These are phyloP conservation scores for Rhynchospora breviuscula DNA, from an alignment of 176 grass and related monocot species.

Conservation along the genomic window DNA sequence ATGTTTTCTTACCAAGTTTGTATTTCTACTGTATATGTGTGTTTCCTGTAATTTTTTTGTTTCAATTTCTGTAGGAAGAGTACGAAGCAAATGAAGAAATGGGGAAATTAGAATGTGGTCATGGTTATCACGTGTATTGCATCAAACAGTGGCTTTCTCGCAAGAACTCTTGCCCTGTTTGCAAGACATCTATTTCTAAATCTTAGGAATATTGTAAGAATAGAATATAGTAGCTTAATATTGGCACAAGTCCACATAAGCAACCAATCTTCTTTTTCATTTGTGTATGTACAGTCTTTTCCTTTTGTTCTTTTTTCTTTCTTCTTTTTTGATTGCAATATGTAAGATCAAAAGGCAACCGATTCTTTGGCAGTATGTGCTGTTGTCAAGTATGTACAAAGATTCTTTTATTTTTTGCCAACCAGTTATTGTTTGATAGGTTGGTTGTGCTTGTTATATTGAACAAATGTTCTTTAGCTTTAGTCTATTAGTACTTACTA, in stretches of 20 bases:
- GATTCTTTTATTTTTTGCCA: slow-evolving; percentile 25
- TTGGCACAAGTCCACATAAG: slow-evolving; percentile 19
- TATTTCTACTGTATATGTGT: not conserved
- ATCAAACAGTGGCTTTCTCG: slow-evolving; percentile 90
- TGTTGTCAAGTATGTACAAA: slow-evolving; percentile 19
- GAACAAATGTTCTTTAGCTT: not conserved
- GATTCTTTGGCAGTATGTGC: slow-evolving; percentile 22
- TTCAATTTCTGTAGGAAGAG: slow-evolving; percentile 53
- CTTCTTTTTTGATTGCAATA: slow-evolving; percentile 2
- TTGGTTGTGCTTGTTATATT: not conserved
- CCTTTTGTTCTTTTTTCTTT: not conserved
- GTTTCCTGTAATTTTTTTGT: not conserved
- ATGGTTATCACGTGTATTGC: slow-evolving; percentile 79
- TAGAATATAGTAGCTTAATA: slow-evolving; percentile 18
- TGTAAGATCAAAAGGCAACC: slow-evolving; percentile 19
- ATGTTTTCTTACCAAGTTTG: not conserved
- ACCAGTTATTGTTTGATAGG: slow-evolving; percentile 11
- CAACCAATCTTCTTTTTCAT: not conserved
- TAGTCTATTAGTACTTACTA: not conserved
- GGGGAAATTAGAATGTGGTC: slow-evolving; percentile 70
- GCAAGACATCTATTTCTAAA: slow-evolving; percentile 60
- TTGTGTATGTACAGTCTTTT: slow-evolving; percentile 33
- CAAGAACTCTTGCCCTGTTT: slow-evolving; percentile 92
- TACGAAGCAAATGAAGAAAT: slow-evolving; percentile 55
- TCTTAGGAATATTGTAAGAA: slow-evolving; percentile 27